Conservation (phyloP, 73 alveolate species). For the Paramecium sonneborni region DNA sequence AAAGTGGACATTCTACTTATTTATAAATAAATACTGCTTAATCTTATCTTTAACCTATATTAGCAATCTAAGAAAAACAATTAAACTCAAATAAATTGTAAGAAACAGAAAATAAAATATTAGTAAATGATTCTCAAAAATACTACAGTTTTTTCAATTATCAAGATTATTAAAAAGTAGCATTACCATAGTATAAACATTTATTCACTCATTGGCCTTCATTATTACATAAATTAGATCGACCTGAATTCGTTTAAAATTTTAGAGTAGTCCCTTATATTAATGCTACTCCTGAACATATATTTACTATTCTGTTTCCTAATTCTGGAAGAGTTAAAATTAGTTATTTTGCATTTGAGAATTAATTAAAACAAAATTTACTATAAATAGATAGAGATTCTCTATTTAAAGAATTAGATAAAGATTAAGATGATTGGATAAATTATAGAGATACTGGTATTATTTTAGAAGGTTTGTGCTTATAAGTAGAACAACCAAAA, state of each 20-base stretch:
- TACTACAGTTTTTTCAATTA: background rate
- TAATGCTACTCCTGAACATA: conserved; percentile 14
- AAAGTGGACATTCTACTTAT: conserved; percentile 12
- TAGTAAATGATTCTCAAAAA: background rate
- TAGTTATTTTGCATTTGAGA: background rate
- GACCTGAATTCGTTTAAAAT: background rate
- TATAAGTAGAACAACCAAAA: background rate
- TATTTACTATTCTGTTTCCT: conserved; percentile 25
- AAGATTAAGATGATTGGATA: conserved; percentile 54
- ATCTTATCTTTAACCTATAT: background rate
- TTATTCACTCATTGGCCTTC: conserved; percentile 57
- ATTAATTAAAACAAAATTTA: background rate
- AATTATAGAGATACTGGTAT: conserved; percentile 50
- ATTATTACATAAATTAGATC: background rate
- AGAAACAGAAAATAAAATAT: background rate
- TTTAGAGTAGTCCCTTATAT: background rate
- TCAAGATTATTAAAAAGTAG: background rate
- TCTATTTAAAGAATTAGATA: conserved; percentile 21
- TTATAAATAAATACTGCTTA: background rate
- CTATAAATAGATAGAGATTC: background rate
- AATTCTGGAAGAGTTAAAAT: background rate
- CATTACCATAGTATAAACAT: background rate
- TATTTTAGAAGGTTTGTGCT: conserved; percentile 27
- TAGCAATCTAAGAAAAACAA: background rate
- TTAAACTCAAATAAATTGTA: background rate